Conservation (phyloP, 1,284 basidiomycete species). For the Tilletia setariae region DNA sequence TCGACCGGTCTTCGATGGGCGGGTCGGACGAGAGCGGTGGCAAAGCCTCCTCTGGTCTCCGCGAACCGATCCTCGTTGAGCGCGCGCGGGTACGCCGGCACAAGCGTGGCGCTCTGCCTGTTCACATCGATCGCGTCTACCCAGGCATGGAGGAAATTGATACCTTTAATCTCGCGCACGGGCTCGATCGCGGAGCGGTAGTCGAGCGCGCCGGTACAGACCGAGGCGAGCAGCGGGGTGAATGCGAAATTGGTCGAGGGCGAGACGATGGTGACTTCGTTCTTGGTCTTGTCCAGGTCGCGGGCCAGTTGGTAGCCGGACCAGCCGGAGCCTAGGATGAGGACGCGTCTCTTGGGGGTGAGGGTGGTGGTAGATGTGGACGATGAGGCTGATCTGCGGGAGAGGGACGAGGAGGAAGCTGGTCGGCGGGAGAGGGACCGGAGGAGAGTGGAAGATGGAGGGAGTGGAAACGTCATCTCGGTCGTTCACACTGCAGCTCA, state of each 20-base stretch:
- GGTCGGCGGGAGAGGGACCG: no score
- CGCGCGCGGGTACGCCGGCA: slow-evolving; percentile 22
- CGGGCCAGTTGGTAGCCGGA: slow-evolving; percentile 15
- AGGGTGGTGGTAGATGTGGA: background rate
- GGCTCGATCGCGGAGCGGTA: slow-evolving; percentile 77
- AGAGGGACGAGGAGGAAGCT: no score
- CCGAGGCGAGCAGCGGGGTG: slow-evolving; percentile 35
- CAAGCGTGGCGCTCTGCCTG: slow-evolving; percentile 17
- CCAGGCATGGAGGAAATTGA: slow-evolving; percentile 57
- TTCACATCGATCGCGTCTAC: slow-evolving; percentile 32
- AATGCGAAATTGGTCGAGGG: slow-evolving; percentile 49
- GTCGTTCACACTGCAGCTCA: no score
- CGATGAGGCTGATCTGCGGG: no score
- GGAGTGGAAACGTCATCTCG: no score
- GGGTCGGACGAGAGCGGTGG: slow-evolving; percentile 55
- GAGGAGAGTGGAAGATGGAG: no score
- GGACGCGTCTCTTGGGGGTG: slow-evolving; percentile 12
- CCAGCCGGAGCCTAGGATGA: slow-evolving; percentile 19
- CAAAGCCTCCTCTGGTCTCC: slow-evolving; percentile 18
- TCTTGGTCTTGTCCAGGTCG: slow-evolving; percentile 21
- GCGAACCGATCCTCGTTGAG: slow-evolving; percentile 35
- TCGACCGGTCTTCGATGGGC: slow-evolving; percentile 27
- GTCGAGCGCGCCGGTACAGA: slow-evolving; percentile 58
- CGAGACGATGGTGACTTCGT: slow-evolving; percentile 29
- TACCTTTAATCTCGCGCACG: slow-evolving; percentile 58